Evolutionary conservation across 192 early-diverging fungal genomes (phyloP), one percentile per base, ranked within the genome.

Genomic region (Fimicolochytrium jonesii): DNA sequence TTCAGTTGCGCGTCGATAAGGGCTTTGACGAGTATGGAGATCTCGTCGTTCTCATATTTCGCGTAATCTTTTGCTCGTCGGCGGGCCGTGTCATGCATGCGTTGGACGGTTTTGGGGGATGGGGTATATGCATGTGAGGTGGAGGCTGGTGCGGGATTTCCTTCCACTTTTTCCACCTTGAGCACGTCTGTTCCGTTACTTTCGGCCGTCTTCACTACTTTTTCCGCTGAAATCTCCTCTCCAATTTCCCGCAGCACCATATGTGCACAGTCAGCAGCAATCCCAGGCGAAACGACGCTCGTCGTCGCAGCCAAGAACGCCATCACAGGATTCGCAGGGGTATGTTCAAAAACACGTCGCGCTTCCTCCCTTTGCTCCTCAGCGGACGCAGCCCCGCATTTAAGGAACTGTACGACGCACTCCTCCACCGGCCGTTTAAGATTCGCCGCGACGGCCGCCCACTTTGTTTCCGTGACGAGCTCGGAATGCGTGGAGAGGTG

Each of bases 261-360:
- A 17, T 67, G 39, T 3, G 66, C 66, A 13, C 32, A 31, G 6
- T 6, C 56, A 11, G 56, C 56, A 28, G 66, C 66, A 28, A 67
- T 34, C 4, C 56, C 57, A 15, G 66, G 66, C 15, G 36, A 50
- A 9, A 67, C 45, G 3, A 32, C 57, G 6, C 22, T 10, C 17
- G 30, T 30, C 22, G 60, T 18, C 4, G 48, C n/a, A 13, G 29
- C 29, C 15, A 67, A 5, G 29, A 67, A 31, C 17, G 7, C 25
- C 66, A 67, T 59, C 7, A 67, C 23, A 28, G 66, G 66, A 34
- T 67, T 66, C 10, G 26, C 25, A 7, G 44, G 42, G 18, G 18
- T 10, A 1, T 43, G 23, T 31, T 18, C 39, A 10, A 32, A 54
- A 17, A n/a, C 20, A 25, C 34, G n/a, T 33, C 32, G 18, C 13